These are phyloP conservation scores for Marasmius tenuissimus DNA, from an alignment of 1,284 basidiomycete species.

Conservation along the genomic window DNA sequence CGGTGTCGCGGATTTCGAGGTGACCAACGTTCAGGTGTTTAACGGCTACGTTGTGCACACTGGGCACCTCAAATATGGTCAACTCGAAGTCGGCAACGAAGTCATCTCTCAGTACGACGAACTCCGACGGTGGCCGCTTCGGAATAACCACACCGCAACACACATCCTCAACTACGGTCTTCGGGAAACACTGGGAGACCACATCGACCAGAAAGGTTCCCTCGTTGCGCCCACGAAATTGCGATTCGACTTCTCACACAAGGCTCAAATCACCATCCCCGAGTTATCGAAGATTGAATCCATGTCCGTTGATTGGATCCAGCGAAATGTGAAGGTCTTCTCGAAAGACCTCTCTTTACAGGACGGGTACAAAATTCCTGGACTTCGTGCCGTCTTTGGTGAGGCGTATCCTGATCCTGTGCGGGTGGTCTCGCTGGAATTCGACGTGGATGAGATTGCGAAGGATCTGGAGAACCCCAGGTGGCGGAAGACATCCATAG, in stretches of 20 bases:
- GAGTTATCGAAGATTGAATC: slow-evolving; percentile 86
- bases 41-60: slow-evolving; percentile 78
- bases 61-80: slow-evolving; percentile 74
- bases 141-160: slow-evolving; percentile 98
- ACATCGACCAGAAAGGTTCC: slow-evolving; percentile 98
- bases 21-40: slow-evolving; percentile 85
- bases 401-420: slow-evolving; percentile 98
- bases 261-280: slow-evolving; percentile 73
- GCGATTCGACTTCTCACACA: slow-evolving; percentile 98
- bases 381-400: slow-evolving; percentile 95
- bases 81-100: slow-evolving; percentile 38
- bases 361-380: slow-evolving; percentile 85
- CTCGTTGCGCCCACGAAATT: slow-evolving; percentile 94
- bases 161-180: slow-evolving; percentile 97
- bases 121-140: slow-evolving; percentile 92
- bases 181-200: slow-evolving; percentile 92
- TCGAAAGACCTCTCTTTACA: slow-evolving; percentile 87
- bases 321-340: slow-evolving; percentile 85
- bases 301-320: slow-evolving; percentile 89
- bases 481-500: slow-evolving; percentile 90
- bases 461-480: slow-evolving; percentile 85
- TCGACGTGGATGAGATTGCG: slow-evolving; percentile 83
- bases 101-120: slow-evolving; percentile 66
- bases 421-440: slow-evolving; percentile 90
- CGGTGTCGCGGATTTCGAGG: slow-evolving; percentile 89